These are phyloP conservation scores for Codiaeum variegatum DNA, from an alignment of 441 rosid genomes.

Conservation along the genomic window DNA sequence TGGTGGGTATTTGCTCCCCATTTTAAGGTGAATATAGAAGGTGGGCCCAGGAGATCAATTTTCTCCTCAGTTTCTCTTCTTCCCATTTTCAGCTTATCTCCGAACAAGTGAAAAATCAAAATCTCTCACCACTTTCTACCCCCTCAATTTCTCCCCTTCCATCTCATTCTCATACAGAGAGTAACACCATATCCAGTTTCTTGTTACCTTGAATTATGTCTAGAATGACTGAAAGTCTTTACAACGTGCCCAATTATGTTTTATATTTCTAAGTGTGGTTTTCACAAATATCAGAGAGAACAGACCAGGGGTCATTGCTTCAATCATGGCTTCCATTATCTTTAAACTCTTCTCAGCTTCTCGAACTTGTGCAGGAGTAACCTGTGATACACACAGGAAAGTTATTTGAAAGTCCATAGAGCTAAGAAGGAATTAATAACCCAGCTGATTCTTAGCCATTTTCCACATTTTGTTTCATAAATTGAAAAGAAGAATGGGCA, in stretches of 20 bases:
- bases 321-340: slow-evolving; percentile 86
- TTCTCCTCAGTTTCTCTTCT: too few relatives aligned
- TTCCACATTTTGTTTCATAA: not conserved
- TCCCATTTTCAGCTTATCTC: too few relatives aligned
- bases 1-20: too few relatives aligned
- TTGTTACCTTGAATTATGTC: not conserved
- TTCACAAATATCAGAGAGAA: slow-evolving; percentile 17
- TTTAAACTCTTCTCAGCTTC: slow-evolving; percentile 89
- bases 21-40: too few relatives aligned
- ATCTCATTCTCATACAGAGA: too few relatives aligned
- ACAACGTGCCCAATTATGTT: slow-evolving; percentile 1
- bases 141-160: too few relatives aligned
- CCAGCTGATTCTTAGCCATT: not conserved
- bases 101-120: too few relatives aligned
- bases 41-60: too few relatives aligned
- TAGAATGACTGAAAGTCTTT: not conserved
- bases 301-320: slow-evolving; percentile 93
- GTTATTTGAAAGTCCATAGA: not conserved
- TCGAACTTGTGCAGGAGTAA: slow-evolving; percentile 89
- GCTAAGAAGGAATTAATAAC: not conserved
- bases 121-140: too few relatives aligned
- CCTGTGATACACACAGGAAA: slow-evolving; percentile 33
- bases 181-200: not conserved
- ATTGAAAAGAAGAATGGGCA: not conserved
- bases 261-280: not conserved